Evolutionary conservation across 257 asterid genomes (phyloP), one percentile per base, ranked within the genome.

Genomic region (Scutellaria minor): DNA sequence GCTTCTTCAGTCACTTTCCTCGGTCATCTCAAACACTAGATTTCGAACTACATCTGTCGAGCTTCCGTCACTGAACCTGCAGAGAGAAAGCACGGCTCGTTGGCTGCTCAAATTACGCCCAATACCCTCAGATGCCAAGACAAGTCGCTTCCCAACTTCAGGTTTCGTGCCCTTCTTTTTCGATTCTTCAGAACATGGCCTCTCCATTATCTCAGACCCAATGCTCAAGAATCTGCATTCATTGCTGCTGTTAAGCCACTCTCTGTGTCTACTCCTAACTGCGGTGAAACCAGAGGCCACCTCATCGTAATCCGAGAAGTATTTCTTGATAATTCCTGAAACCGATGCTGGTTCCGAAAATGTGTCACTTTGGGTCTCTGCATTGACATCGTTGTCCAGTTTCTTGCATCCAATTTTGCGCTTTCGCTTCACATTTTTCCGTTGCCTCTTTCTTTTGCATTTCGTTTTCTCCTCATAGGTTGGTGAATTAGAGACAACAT

Each of bases 321-420:
- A 90, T 62, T 87, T 88, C 46, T 47, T 66, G 76, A 90, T 88
- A 60, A 88, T 83, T 39, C 90, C 86, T 6, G 91, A 88, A 75
- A 88, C 84, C 13, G 90, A 86, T 64, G 70, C 65, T 47, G 86
- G 42, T 77, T 86, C 91, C 9, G 87, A 78, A 58, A 66, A 35
- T 3, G 83, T 77, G 75, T 80, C 87, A 53, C 79, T 61, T 48
- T 9, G 73, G 31, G 83, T 66, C 61, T 82, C 84, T 6, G 52
- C 20, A 45, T 22, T 74, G 66, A 45, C 59, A 72, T 39, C 18
- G 15, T 45, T 20, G 27, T 71, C 68, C 18, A 37, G 4, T 27
- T 40, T 68, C 50, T 55, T 41, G 75, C 61, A 61, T 48, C 60
- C 64, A 11, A 12, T 40, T 5, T 53, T 22, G 13, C 2, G 42